phyloP scores from a whole-genome alignment of 371 early-diverging fungal species.

The Circinella umbellata region DNA sequence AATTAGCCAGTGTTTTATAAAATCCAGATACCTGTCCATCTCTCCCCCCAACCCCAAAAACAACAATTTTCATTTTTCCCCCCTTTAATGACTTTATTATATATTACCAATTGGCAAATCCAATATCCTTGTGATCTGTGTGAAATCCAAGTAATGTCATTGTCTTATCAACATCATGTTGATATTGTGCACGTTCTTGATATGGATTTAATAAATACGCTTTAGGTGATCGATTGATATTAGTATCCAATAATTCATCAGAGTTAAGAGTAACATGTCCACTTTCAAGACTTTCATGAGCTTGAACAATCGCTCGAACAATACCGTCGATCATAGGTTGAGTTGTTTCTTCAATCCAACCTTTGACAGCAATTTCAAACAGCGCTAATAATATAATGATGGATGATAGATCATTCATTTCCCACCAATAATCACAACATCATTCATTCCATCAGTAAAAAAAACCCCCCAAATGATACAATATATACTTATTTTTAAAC shows the following conservation, averaged over 20 bases:
- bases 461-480: neutral
- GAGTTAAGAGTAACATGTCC: constrained; percentile 30
- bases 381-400: constrained; percentile 23
- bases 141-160: constrained; percentile 54
- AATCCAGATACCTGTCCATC: no score
- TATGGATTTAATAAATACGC: constrained; percentile 64
- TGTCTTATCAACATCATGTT: constrained; percentile 59
- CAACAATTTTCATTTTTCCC: no score
- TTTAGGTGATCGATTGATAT: constrained; percentile 65
- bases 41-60: no score
- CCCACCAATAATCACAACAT: neutral
- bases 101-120: constrained; percentile 44
- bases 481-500: no score
- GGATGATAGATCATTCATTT: neutral
- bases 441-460: neutral
- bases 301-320: constrained; percentile 54
- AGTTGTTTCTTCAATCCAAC: constrained; percentile 56
- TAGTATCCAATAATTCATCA: constrained; percentile 55
- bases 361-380: constrained; percentile 48
- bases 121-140: constrained; percentile 33
- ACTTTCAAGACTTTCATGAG: constrained; percentile 55
- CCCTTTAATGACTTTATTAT: no score
- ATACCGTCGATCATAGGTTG: constrained; percentile 66
- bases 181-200: constrained; percentile 57
- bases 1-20: no score